These are phyloP conservation scores for Rhizophora apiculata DNA, from an alignment of 345 rosid species.

Conservation along the genomic window DNA sequence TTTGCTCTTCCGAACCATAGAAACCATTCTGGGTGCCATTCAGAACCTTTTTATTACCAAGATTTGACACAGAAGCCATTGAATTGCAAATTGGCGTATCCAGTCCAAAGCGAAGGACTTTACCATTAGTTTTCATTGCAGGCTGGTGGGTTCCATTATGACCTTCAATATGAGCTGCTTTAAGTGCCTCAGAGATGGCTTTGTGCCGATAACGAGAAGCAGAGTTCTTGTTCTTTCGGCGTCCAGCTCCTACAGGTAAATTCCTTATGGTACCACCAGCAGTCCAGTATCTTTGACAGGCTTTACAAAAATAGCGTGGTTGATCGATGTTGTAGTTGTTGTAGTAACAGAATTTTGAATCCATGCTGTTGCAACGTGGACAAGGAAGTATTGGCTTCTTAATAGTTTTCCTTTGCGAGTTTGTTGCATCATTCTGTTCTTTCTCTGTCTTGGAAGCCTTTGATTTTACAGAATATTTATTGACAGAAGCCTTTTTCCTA, in stretches of 20 bases:
- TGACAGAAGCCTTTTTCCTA: slow-evolving; percentile 41
- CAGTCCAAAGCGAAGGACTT: slow-evolving; percentile 28
- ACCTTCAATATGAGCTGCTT: slow-evolving; percentile 51
- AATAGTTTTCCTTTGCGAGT: slow-evolving; percentile 44
- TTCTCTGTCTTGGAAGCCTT: slow-evolving; percentile 37
- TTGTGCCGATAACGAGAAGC: slow-evolving; percentile 22
- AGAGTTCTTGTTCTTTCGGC: slow-evolving; percentile 27
- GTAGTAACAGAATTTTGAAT: slow-evolving; percentile 29
- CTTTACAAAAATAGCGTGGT: slow-evolving; percentile 33
- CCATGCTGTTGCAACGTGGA: slow-evolving; percentile 35
- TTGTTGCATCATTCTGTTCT: slow-evolving; percentile 33
- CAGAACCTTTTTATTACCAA: slow-evolving; percentile 36
- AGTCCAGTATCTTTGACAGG: slow-evolving; percentile 35
- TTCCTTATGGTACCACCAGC: slow-evolving; percentile 34
- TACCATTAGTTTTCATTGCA: slow-evolving; percentile 12
- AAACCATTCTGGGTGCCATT: slow-evolving; percentile 41
- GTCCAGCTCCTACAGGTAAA: slow-evolving; percentile 30
- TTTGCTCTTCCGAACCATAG: slow-evolving; percentile 26
- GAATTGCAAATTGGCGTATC: slow-evolving; percentile 19
- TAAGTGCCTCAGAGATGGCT: slow-evolving; percentile 54
- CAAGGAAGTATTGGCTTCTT: slow-evolving; percentile 33
- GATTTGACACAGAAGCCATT: slow-evolving; percentile 20
- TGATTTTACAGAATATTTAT: slow-evolving; percentile 41
- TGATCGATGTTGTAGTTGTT: slow-evolving; percentile 31
- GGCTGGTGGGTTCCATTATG: slow-evolving; percentile 14